Evolutionary conservation across 768 basidiomycete species (phyloP).

Genomic region (Termitomyces titanicus): DNA sequence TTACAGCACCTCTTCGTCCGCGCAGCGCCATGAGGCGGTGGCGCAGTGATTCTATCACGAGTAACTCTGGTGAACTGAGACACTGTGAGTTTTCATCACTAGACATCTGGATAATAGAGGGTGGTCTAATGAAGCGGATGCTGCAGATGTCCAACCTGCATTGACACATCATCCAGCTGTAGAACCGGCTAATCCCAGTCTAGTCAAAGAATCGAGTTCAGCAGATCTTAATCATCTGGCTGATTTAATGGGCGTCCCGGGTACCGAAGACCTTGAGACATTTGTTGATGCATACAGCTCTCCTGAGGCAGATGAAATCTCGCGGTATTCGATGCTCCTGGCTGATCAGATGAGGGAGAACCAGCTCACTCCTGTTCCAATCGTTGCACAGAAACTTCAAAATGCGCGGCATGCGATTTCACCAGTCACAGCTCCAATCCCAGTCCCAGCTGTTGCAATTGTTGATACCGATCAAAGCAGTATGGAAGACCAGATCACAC

Average conservation of each 20-base stretch:
- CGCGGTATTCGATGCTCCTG: neutral
- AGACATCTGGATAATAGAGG: neutral
- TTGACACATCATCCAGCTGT: neutral
- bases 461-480: neutral
- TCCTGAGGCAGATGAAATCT: neutral
- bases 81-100: neutral
- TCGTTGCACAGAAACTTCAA: neutral
- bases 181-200: neutral
- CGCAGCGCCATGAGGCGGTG: neutral
- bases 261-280: constrained; percentile 4
- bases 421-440: neutral
- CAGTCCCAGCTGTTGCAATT: neutral
- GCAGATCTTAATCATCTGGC: constrained; percentile 8
- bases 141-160: neutral
- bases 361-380: constrained; percentile 3
- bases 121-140: neutral
- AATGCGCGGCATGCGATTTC: neutral
- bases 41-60: constrained; percentile 5
- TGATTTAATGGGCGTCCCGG: constrained; percentile 9
- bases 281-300: neutral
- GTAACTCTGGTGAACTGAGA: neutral
- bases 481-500: constrained; percentile 20
- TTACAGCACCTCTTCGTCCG: neutral
- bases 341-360: neutral
- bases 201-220: neutral